Evolutionary conservation across 2,329 filamentous ascomycete species (phyloP), one percentile per base, ranked within the genome.

Genomic region (Pyrenochaeta sp.): DNA sequence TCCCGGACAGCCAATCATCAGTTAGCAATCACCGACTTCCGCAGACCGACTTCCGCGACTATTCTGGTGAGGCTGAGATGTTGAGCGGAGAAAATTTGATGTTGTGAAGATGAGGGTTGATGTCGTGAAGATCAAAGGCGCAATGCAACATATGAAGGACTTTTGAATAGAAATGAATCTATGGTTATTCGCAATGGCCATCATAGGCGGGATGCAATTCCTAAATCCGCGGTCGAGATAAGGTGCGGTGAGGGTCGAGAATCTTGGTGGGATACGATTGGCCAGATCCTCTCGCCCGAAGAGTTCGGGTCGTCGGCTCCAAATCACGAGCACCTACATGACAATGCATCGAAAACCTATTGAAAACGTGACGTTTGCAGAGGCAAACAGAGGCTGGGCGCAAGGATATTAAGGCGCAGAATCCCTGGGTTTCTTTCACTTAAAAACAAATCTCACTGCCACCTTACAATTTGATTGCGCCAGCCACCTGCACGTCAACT

Each of bases 251-350:
- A 26, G 21, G 32, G n/a, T 22, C 19, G 31, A 13, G 18, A n/a
- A 34, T 14, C 20, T 14, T 17, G 6, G 15, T 40, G 23, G 35
- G n/a, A 24, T 18, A 35, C 23, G 35, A 32, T 13, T 30, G n/a
- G 53, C 50, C 53, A 56, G 49, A 47, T 8, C 21, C 51, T 56
- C 47, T 56, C 53, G 53, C 50, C 53, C 53, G 50, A 52, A 7
- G 20, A 11, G 3, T 19, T 47, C 53, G 53, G 53, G 18, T 22
- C 44, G 38, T 56, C 53, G 53, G 43, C 26, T 18, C 26, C 21
- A 45, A 24, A 27, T 29, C 29, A 35, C 23, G 24, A 31, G 35
- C 34, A 43, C 23, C 30, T 7, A 29, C 42, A 48, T 53, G 49
- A 50, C 43, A 40, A 24, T 44, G 39, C 39, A 39, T 32, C 31